Evolutionary conservation across 2,329 filamentous ascomycete genomes (phyloP).

Genomic region (Fusarium incarnatum): DNA sequence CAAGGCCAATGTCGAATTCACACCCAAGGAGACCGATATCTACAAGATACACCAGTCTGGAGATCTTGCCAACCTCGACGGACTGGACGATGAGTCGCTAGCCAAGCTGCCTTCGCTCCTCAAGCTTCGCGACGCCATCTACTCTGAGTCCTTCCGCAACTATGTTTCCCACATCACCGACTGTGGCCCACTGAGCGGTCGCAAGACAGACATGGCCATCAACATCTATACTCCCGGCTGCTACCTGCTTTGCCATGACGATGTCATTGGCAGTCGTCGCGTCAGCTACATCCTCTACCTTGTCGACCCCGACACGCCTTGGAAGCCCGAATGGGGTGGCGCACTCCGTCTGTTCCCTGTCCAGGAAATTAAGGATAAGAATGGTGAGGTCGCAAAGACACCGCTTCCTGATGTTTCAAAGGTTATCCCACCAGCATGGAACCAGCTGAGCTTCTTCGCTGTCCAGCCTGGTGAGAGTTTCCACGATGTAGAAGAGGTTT

Average conservation of each 20-base stretch:
- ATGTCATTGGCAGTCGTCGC: conserved; percentile 96
- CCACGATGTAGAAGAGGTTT: conserved; percentile 98
- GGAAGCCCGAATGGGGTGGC: conserved; percentile 93
- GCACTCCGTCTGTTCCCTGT: conserved; percentile 88
- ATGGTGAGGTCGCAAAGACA: conserved; percentile 81
- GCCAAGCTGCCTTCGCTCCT: conserved; percentile 90
- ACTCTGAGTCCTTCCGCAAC: conserved; percentile 88
- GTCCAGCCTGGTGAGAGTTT: conserved; percentile 99
- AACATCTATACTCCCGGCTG: conserved; percentile 98
- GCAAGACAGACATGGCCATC: conserved; percentile 99
- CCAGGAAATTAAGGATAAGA: conserved; percentile 67
- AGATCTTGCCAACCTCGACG: conserved; percentile 95
- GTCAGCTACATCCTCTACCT: conserved; percentile 98
- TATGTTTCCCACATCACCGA: conserved; percentile 89
- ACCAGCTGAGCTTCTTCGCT: conserved; percentile 97
- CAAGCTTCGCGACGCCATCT: conserved; percentile 90
- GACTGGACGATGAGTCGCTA: conserved; percentile 86
- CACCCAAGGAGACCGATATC: conserved; percentile 98
- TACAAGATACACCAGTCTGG: conserved; percentile 99
- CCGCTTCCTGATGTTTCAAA: conserved; percentile 83
- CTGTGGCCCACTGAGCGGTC: conserved; percentile 87
- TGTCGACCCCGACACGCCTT: conserved; percentile 89
- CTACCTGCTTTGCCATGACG: conserved; percentile 95
- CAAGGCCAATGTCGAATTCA: conserved; percentile 90
- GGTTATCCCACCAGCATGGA: conserved; percentile 93